A percentile compares a stretch with the other conserved stretches of the same genome.
These are phyloP conservation scores for Friedmanniomyces simplex DNA, from an alignment of 495 filamentous ascomycete species.

Conservation along the genomic window DNA sequence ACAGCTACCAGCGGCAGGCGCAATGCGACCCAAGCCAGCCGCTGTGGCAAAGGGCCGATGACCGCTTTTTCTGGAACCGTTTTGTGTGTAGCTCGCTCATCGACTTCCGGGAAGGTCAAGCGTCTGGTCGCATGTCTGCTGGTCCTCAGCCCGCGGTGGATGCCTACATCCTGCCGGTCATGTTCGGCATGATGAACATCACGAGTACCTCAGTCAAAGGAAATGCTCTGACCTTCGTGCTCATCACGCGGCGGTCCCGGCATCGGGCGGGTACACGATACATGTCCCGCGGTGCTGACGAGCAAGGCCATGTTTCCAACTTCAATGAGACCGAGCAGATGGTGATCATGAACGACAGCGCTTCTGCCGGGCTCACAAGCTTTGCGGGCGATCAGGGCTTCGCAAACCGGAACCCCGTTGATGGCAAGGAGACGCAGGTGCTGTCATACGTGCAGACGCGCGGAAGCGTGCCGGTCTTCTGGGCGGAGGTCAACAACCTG, in stretches of 20 bases:
- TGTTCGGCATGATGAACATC: constrained; percentile 90
- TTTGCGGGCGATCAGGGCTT: constrained; percentile 67
- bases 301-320: constrained; percentile 86
- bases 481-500: constrained; percentile 87
- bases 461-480: constrained; percentile 88
- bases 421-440: constrained; percentile 68
- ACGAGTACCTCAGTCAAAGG: constrained; percentile 67
- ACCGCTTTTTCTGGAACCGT: constrained; percentile 97
- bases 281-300: constrained; percentile 87
- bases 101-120: constrained; percentile 55
- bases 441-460: constrained; percentile 91
- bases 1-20: constrained; percentile 85
- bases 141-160: constrained; percentile 67
- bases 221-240: constrained; percentile 69
- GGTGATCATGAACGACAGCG: constrained; percentile 70
- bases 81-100: constrained; percentile 88
- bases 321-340: constrained; percentile 97
- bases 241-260: constrained; percentile 80
- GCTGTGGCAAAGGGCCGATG: constrained; percentile 86
- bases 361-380: constrained; percentile 59
- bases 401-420: constrained; percentile 55
- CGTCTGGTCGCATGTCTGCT: constrained; percentile 31
- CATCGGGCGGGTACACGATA: constrained; percentile 85
- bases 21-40: constrained; percentile 56
- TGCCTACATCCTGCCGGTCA: constrained; percentile 87